A percentile compares a stretch with the other conserved stretches of the same genome.
These are phyloP conservation scores for Patellaria atrata DNA, from an alignment of 495 filamentous ascomycete genomes.

Conservation along the genomic window DNA sequence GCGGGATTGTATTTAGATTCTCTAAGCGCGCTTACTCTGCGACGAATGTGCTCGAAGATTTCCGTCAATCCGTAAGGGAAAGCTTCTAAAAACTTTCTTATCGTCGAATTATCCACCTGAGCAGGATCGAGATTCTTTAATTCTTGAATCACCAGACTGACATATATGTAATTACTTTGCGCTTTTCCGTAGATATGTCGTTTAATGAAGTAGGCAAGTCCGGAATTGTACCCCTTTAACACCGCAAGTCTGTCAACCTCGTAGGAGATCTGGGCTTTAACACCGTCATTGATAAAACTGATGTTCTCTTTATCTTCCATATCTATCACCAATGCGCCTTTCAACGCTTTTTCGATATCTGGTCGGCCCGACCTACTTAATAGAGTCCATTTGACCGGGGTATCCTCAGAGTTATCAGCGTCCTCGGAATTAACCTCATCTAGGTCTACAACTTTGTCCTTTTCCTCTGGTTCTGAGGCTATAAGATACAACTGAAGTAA, in stretches of 20 bases:
- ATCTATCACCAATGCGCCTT: conserved; percentile 4
- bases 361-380: conserved; percentile 7
- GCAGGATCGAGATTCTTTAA: conserved; percentile 12
- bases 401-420: neutral
- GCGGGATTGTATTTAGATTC: no score
- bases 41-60: conserved; percentile 12
- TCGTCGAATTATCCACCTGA: neutral
- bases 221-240: conserved; percentile 1
- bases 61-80: conserved; percentile 10
- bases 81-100: conserved; percentile 8
- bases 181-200: conserved; percentile 9
- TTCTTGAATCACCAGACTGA: conserved; percentile 10
- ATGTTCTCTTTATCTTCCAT: conserved; percentile 7
- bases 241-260: conserved; percentile 7
- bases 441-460: no score
- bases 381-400: conserved; percentile 7
- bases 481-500: no score
- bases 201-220: conserved; percentile 8
- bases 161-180: conserved; percentile 8
- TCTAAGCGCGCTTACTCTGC: no score
- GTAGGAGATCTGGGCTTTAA: conserved; percentile 1
- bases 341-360: conserved; percentile 6
- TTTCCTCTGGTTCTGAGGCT: no score
- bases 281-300: conserved; percentile 3
- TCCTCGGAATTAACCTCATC: neutral